Evolutionary conservation across 1,139 yeast genomes (phyloP).

Genomic region (Saccharomycopsis hybrid): DNA sequence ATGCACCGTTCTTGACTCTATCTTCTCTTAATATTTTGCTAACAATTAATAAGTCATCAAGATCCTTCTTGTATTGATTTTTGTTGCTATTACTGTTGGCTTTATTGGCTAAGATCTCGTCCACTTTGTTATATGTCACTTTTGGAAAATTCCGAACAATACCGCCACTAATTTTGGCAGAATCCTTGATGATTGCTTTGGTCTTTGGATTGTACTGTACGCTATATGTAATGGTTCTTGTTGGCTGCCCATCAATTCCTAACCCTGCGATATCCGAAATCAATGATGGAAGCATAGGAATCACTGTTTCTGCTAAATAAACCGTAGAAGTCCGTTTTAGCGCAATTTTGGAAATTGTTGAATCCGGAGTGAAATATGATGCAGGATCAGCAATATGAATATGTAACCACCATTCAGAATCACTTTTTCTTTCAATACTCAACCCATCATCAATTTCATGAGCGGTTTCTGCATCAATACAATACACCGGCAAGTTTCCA

Average conservation of each 20-base stretch:
- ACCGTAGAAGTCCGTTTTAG: constrained; percentile 58
- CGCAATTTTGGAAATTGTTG: constrained; percentile 53
- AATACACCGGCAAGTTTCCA: constrained; percentile 52
- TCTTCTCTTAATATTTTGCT: constrained; percentile 29
- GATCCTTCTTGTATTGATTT: constrained; percentile 26
- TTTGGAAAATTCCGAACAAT: constrained; percentile 38
- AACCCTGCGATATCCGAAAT: constrained; percentile 52
- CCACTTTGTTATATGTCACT: constrained; percentile 46
- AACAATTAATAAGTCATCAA: constrained; percentile 31
- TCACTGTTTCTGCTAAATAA: constrained; percentile 63
- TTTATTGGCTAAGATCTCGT: constrained; percentile 31
- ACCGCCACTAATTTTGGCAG: constrained; percentile 34
- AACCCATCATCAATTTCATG: constrained; percentile 95
- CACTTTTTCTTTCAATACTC: constrained; percentile 41
- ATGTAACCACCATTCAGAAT: constrained; percentile 40
- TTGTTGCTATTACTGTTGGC: constrained; percentile 9
- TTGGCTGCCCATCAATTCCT: constrained; percentile 40
- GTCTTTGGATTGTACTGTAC: constrained; percentile 32
- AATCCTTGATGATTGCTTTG: constrained; percentile 27
- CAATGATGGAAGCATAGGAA: constrained; percentile 65
- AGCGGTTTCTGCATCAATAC: constrained; percentile 78
- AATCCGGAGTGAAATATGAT: constrained; percentile 45
- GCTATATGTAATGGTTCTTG: constrained; percentile 46
- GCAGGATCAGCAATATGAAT: constrained; percentile 90
- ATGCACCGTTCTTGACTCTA: constrained; percentile 33